These are phyloP conservation scores for Fonsecaea monophora DNA, from an alignment of 2,329 filamentous ascomycete genomes.

Conservation along the genomic window DNA sequence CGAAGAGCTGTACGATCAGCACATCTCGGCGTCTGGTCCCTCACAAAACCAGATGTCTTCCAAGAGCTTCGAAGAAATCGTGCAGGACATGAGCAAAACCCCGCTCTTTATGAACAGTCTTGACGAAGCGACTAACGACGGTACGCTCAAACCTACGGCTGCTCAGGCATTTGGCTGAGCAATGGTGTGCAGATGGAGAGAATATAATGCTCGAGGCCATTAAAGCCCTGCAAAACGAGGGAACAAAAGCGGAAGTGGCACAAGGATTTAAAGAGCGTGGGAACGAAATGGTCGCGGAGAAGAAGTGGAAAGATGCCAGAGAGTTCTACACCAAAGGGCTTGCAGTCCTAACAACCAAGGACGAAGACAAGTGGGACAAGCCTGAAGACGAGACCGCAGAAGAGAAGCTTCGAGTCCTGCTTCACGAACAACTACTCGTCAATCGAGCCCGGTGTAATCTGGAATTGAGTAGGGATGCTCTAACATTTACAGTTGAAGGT, in stretches of 20 bases:
- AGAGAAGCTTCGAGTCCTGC: constrained; percentile 65
- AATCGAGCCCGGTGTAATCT: constrained; percentile 93
- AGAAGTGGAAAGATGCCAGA: constrained; percentile 79
- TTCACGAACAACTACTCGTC: constrained; percentile 78
- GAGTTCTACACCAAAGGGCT: constrained; percentile 94
- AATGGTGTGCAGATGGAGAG: constrained; percentile 61
- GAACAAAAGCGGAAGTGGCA: constrained; percentile 81
- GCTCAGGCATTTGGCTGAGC: constrained; percentile 28
- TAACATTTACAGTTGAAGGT: constrained; percentile 3
- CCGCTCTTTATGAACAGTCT: constrained; percentile 97
- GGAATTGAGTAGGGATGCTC: constrained; percentile 67
- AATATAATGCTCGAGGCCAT: constrained; percentile 86
- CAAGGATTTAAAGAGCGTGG: constrained; percentile 87
- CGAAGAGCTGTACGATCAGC: constrained; percentile 39
- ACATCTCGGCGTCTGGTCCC: constrained; percentile 38
- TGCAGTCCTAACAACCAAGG: constrained; percentile 64
- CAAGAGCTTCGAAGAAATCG: constrained; percentile 60
- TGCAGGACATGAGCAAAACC: constrained; percentile 70
- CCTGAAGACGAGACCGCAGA: constrained; percentile 64
- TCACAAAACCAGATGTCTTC: constrained; percentile 40
- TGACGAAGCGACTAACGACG: constrained; percentile 65
- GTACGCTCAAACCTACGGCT: constrained; percentile 42
- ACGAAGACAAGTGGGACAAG: constrained; percentile 56
- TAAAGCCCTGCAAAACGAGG: constrained; percentile 90
- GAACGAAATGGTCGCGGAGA: constrained; percentile 81